Evolutionary conservation across 2,329 filamentous ascomycete genomes (phyloP).

Genomic region (Metarhizium brunneum): DNA sequence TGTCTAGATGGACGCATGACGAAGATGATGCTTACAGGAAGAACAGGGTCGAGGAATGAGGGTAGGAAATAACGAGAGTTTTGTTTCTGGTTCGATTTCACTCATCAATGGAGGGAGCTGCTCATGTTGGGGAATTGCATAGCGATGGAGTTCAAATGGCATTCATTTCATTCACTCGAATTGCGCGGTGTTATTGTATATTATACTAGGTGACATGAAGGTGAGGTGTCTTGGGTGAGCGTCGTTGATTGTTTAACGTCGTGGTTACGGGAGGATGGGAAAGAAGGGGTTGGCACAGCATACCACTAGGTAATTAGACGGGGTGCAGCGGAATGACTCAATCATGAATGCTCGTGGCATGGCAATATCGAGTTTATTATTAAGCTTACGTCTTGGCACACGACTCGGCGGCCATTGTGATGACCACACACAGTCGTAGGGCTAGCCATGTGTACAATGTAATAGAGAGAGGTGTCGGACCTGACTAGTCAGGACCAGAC

Average conservation of each 20-base stretch:
- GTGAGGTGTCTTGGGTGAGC: not conserved
- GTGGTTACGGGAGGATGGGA: not conserved
- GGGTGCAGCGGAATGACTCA: no score
- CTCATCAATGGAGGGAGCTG: not conserved
- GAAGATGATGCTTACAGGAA: not conserved
- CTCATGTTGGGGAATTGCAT: not conserved
- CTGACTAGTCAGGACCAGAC: no score
- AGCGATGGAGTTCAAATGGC: not conserved
- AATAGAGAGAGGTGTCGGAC: no score
- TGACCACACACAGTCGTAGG: no score
- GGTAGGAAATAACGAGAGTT: not conserved
- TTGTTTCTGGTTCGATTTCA: not conserved
- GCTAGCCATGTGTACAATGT: no score
- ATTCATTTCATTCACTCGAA: not conserved
- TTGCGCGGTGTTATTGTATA: not conserved
- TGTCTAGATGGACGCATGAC: constrained; percentile 3
- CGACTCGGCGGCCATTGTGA: no score
- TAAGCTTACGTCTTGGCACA: no score
- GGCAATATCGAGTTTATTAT: no score
- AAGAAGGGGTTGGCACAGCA: no score
- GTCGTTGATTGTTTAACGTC: no score
- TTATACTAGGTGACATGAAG: not conserved
- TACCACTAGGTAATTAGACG: no score
- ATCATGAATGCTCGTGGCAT: no score
- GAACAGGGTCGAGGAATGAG: not conserved